Base-by-base conservation (phyloP, 2,329 filamentous ascomycete genomes). In the Cryphonectria radicalis region DNA sequence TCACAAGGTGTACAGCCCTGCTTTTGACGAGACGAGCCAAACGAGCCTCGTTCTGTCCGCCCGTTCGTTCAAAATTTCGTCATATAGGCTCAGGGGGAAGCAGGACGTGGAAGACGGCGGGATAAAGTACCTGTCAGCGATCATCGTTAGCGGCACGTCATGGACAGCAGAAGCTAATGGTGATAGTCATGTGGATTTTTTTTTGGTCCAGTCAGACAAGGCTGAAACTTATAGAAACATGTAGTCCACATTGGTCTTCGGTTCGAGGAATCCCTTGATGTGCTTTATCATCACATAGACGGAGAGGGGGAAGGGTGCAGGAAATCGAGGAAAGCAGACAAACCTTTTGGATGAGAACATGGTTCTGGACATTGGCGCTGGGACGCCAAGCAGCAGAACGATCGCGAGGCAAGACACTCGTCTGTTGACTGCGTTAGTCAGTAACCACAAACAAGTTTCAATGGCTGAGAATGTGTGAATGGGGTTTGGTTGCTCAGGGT, bases 61-160 rank as follows among this genome's bases (percentile, higher is more conserved):
- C 88, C 88, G 88, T 90, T 90, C 88, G 88, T 90, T 89, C 88
- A 90, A 89, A 81, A 82, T 82, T 86, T 90, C 88, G 83, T 90
- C 88, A 90, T 86, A 78, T 75, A 78, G 80, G 80, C 81, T 55
- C 32, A 37, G 28, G 62, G 68, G 43, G 55, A 46, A 42, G 77
- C 74, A 60, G 63, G 78, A 73, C 72, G 66, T 72, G 69, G 65
- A 68, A 73, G 55, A 66, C 67, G 68, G 71, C 59, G 67, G 22
- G 65, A 57, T 43, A 70, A 69, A 74, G 79, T 87, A 87, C 85
- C 86, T 88, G 76, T 35, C 40, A 13, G 37, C 7, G 32, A 43
- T 28, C 28, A 70, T 32, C 25, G 77, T 76, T 73, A 75, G 75
- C 72, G 72, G 67, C 70, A 70, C 73, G 81, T 85, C 82, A 59